Evolutionary conservation across 1,139 yeast genomes (phyloP), one percentile per base, ranked within the genome.

Genomic region (Geotrichum restrictum): DNA sequence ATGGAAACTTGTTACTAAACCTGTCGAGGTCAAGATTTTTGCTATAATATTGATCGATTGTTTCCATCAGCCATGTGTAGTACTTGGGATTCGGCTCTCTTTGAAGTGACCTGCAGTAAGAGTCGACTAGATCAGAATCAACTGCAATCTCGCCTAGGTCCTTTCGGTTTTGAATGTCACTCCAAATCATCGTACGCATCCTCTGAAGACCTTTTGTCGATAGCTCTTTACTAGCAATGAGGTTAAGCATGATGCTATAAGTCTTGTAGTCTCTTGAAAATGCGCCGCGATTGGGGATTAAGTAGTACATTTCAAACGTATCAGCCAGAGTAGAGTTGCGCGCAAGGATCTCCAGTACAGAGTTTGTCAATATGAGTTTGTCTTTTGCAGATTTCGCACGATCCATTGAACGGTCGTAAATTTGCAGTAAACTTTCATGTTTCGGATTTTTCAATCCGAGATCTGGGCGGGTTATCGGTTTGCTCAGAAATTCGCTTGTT

Each of bases 241-340:
- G 36, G 21, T 48, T 37, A 10, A 48, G 34, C 36, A 48, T 42
- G 5, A 45, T 36, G 18, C 42, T 18, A 27, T 48, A 48, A 10
- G 48, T 48, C 8, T 34, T 36, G 37, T 38, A 14, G 29, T 48
- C 51, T 48, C 51, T 42, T 2, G 47, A 36, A 21, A 48, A 36
- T n/a, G 21, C 22, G 1, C 51, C 51, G 10, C 18, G 7, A 13
- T 39, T 36, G 10, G 51, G 51, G 18, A 48, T 42, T 16, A 31
- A 11, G 14, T 27, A 19, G 24, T 42, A 48, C 34, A 48, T 41
- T 7, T 42, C 51, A 37, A 27, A 29, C 2, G 51, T 36, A 14
- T 48, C 31, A 19, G 3, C 36, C 3, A 34, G 44, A 8, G 39
- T 29, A 7, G 47, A 42, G 16, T 24, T 31, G 14, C 37, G 32